Evolutionary conservation across 2,329 filamentous ascomycete species (phyloP).

Genomic region (Alternaria arborescens): DNA sequence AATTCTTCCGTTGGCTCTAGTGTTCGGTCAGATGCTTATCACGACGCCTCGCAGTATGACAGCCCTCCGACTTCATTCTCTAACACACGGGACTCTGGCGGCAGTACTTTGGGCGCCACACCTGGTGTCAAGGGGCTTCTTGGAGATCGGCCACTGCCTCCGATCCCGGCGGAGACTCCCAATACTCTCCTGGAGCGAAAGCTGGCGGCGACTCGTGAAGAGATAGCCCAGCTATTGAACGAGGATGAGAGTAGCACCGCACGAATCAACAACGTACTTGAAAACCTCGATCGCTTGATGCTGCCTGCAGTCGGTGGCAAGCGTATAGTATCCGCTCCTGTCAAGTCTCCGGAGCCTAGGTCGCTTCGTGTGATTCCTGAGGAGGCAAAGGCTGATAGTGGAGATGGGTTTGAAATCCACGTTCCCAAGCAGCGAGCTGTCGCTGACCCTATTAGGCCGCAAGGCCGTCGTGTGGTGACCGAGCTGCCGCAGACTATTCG

Average conservation of each 20-base stretch:
- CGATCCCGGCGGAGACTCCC: constrained; percentile 57
- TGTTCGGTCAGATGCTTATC: constrained; percentile 45
- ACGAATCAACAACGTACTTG: constrained; percentile 68
- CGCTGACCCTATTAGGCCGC: constrained; percentile 53
- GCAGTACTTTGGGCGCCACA: constrained; percentile 40
- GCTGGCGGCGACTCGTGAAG: constrained; percentile 65
- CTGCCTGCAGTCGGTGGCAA: constrained; percentile 51
- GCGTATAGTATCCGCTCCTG: constrained; percentile 59
- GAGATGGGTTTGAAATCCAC: constrained; percentile 41
- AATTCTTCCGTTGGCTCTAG: constrained; percentile 70
- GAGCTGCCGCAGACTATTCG: constrained; percentile 61
- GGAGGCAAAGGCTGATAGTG: constrained; percentile 54
- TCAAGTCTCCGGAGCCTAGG: constrained; percentile 41
- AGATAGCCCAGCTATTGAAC: constrained; percentile 62
- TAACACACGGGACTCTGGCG: constrained; percentile 47
- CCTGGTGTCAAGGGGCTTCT: constrained; percentile 40
- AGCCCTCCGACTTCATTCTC: constrained; percentile 63
- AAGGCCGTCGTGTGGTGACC: constrained; percentile 36
- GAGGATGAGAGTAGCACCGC: constrained; percentile 57
- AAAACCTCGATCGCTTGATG: constrained; percentile 67
- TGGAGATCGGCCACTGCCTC: constrained; percentile 55
- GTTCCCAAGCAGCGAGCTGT: constrained; percentile 50
- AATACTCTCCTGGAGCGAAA: constrained; percentile 64
- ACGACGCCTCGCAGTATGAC: constrained; percentile 53
- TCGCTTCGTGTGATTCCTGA: constrained; percentile 63